Evolutionary conservation across 495 filamentous ascomycete species (phyloP), one percentile per base, ranked within the genome.

Genomic region (Penicillium subrubescens): DNA sequence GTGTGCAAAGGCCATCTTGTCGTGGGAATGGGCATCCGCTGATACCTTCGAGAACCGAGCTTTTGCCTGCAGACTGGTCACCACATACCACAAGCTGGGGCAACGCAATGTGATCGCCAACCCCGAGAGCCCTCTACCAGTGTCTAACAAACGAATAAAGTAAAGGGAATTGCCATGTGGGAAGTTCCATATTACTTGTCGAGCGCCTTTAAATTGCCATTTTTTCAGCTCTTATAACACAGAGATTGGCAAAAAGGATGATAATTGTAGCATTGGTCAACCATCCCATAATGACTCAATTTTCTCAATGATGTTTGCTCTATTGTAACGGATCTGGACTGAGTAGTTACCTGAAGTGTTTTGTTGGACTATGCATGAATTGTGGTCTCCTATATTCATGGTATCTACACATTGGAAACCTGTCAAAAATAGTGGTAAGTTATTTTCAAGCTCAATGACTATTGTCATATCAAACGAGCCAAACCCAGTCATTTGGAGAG

Each of bases 41-140:
- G 17, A 84, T 71, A 6, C 70, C 79, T 63, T 84, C 81, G 0
- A 84, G 67, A 17, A 82, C 76, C n/a, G 79, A 82, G 64, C 79
- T 81, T 62, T 84, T 84, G 1, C 81, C 81, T 17, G 71, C 66
- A 4, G 75, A 80, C 59, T 83, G 78, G 59, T 90, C 86, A 14
- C 89, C 88, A 57, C 86, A 86, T 8, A 91, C 89, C 5, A 88
- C 81, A 31, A 93, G 79, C 65, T 91, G 87, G 0, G 90, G 90
- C 0, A 92, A 77, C 5, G 81, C 75, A 23, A 91, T 71, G 66
- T 86, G 79, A 35, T 78, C 76, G 62, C 78, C 82, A 68, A 90
- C 82, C 2, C 87, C 88, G 31, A 79, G 71, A 0, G 75, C 71
- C 5, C 12, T 23, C 12, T 25, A 4, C 8, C 21, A 23, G 4